Base-by-base conservation (phyloP, 2,329 filamentous ascomycete genomes). In the Canariomyces notabilis region DNA sequence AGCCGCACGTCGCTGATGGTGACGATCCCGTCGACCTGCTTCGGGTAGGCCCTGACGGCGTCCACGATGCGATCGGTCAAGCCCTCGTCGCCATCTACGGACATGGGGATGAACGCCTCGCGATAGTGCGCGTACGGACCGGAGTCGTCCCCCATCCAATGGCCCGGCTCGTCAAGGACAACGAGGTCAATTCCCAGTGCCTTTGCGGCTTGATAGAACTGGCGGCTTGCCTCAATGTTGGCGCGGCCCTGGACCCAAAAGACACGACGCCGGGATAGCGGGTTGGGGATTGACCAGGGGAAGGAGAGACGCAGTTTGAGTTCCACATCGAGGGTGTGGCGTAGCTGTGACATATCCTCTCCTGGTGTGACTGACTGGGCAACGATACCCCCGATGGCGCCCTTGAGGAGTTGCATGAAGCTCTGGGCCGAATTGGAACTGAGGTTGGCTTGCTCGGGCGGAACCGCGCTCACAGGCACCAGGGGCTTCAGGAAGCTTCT, bases 141-240 rank as follows among this genome's bases (percentile, higher is more conserved):
- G 1, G 42, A 36, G 26, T 42, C 15, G 11, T 55, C 52, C 48
- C 67, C 50, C n/a, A 70, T 53, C 66, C 67, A 71, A 52, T 71
- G 66, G 5, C 63, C 66, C 0, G 60, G 52, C 12, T 58, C 46
- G 44, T 69, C 68, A 12, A 69, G 29, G 6, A 70, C 56, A 20
- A 70, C 59, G 1, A 71, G 36, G 0, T 54, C 51, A 29, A 71
- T 64, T 3, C 64, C 64, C 2, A 70, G 56, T 2, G 64, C 64
- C 16, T 20, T n/a, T 1, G 42, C 39, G 9, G 64, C 65, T 6
- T 62, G 58, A 14, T 46, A 40, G 37, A 49, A 40, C n/a, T 45
- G 51, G 15, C 33, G 39, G 12, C 40, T 44, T 29, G 42, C 44
- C 8, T 44, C 39, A 14, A 51, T 44, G 39, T 53, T 40, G 14